phyloP scores from a whole-genome alignment of 345 rosid species.

The Syzygium oleosum region DNA sequence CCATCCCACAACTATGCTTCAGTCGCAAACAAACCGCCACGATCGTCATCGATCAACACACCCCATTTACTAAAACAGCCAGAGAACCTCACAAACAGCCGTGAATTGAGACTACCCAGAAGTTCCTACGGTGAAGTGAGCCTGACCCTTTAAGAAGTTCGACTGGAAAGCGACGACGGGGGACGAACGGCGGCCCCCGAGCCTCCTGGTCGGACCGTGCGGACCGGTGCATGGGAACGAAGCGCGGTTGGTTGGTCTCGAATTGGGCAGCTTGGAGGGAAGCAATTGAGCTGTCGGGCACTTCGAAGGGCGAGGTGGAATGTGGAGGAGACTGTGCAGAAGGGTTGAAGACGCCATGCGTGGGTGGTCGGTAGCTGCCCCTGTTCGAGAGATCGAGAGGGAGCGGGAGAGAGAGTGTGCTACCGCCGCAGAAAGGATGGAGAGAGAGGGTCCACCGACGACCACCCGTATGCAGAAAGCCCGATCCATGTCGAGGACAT shows the following conservation, averaged over 20 bases:
- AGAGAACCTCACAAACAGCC: neutral
- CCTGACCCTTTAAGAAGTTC: conserved; percentile 11
- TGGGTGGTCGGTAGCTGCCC: neutral
- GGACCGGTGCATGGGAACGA: neutral
- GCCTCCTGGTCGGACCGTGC: neutral
- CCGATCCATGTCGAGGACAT: neutral
- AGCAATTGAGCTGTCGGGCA: neutral
- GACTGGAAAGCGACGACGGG: conserved; percentile 6
- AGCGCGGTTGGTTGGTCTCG: neutral
- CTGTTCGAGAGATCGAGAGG: neutral
- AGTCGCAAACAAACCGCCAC: neutral
- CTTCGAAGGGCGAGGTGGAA: neutral
- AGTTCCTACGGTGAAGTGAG: neutral
- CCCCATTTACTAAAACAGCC: neutral
- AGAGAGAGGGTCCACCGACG: neutral
- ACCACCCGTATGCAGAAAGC: neutral
- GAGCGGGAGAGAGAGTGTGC: neutral
- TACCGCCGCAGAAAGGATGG: neutral
- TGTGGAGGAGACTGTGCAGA: neutral
- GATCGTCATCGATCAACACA: neutral
- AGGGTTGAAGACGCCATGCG: neutral
- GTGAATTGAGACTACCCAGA: neutral
- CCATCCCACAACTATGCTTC: neutral
- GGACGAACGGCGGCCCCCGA: neutral
- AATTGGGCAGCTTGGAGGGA: neutral